These are phyloP conservation scores for Teratosphaeria epicoccoides DNA, from an alignment of 2,329 filamentous ascomycete species.

Conservation along the genomic window DNA sequence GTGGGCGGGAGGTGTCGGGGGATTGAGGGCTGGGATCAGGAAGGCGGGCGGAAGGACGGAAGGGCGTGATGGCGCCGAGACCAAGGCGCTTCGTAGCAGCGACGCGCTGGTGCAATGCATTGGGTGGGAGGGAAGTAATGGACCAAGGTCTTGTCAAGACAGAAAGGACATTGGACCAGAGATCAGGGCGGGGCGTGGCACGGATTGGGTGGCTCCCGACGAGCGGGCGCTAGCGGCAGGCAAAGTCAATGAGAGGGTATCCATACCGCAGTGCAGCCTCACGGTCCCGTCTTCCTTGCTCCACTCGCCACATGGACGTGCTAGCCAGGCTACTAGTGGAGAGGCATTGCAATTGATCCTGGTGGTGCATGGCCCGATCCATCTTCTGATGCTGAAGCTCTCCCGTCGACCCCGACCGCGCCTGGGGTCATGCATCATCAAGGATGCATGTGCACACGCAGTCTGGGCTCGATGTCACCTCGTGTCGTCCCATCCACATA, in stretches of 20 bases:
- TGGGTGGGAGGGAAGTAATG: background rate
- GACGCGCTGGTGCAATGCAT: slow-evolving; percentile 7
- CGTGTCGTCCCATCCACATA: too few relatives aligned
- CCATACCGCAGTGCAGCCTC: too few relatives aligned
- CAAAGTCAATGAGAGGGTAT: background rate
- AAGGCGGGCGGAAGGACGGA: slow-evolving; percentile 23
- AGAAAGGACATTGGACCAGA: background rate
- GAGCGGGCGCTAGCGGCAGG: background rate
- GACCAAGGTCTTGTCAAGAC: background rate
- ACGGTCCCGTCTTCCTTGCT: background rate
- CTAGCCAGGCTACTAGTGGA: too few relatives aligned
- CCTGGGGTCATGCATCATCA: too few relatives aligned
- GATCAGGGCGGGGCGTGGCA: background rate
- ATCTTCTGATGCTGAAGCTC: too few relatives aligned
- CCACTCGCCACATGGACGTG: too few relatives aligned
- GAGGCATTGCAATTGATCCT: too few relatives aligned
- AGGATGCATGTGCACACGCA: too few relatives aligned
- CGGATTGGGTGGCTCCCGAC: background rate
- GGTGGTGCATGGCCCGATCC: too few relatives aligned
- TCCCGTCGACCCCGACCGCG: too few relatives aligned
- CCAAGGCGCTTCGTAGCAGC: slow-evolving; percentile 1
- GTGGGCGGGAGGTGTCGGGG: slow-evolving; percentile 10
- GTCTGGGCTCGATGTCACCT: too few relatives aligned
- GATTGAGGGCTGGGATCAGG: slow-evolving; percentile 25
- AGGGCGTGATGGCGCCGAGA: background rate